These are phyloP conservation scores for Artemisia annua DNA, from an alignment of 129 eudicot genomes.

Conservation along the genomic window DNA sequence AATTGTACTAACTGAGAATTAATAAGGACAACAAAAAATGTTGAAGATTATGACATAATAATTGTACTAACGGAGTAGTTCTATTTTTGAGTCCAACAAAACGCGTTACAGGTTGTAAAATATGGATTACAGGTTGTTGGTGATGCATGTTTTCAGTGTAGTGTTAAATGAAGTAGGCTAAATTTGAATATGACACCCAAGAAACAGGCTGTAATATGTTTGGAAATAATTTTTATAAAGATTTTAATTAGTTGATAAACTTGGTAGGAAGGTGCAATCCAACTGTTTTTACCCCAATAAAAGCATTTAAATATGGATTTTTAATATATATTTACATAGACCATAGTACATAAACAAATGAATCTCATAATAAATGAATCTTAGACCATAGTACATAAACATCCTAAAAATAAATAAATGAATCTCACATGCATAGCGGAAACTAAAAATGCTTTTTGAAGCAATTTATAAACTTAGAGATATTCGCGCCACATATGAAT, in stretches of 20 bases:
- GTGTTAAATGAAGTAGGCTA: constrained; percentile 9
- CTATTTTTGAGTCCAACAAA: too few relatives aligned
- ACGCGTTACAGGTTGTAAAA: constrained; percentile 18
- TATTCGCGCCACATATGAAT: too few relatives aligned
- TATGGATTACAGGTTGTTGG: constrained; percentile 18
- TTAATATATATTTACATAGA: neutral
- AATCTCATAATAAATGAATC: too few relatives aligned
- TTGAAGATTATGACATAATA: too few relatives aligned
- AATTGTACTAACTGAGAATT: too few relatives aligned
- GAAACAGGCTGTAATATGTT: constrained; percentile 32
- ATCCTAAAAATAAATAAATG: neutral
- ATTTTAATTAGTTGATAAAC: neutral
- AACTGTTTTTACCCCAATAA: constrained; percentile 13
- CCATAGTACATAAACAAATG: neutral
- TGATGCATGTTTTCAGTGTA: neutral
- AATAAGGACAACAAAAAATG: too few relatives aligned
- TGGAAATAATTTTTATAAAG: constrained; percentile 5
- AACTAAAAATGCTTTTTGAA: too few relatives aligned
- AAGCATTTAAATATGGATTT: neutral
- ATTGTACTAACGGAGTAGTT: too few relatives aligned
- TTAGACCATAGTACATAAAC: neutral
- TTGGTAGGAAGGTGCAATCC: constrained; percentile 7
- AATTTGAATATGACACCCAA: neutral
- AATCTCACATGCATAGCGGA: neutral
- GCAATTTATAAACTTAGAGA: too few relatives aligned